These are phyloP conservation scores for Cynara cardunculus DNA, from an alignment of 129 eudicot genomes.

Conservation along the genomic window DNA sequence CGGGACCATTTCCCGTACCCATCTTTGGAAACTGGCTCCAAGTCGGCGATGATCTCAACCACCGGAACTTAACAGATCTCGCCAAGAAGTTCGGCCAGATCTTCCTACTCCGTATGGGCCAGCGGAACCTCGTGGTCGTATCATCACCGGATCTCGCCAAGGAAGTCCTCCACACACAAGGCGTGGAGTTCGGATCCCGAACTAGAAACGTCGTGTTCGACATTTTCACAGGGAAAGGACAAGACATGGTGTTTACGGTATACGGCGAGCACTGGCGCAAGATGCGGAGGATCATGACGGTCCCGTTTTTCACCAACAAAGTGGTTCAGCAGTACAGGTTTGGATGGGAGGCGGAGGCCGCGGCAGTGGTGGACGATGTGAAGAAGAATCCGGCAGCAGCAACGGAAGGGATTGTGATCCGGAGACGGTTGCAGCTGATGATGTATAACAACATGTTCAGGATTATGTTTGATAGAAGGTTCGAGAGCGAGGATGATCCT, in stretches of 20 bases:
- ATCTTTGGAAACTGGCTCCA: constrained; percentile 89
- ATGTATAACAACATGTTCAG: constrained; percentile 85
- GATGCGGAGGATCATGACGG: constrained; percentile 89
- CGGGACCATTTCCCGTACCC: constrained; percentile 81
- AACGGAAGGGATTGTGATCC: constrained; percentile 57
- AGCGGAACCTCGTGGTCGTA: constrained; percentile 46
- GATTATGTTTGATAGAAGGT: constrained; percentile 79
- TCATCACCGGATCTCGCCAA: constrained; percentile 38
- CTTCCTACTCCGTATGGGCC: constrained; percentile 69
- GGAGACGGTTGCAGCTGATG: constrained; percentile 70
- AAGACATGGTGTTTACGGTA: constrained; percentile 77
- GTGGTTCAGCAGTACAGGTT: constrained; percentile 74
- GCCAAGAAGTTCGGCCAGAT: constrained; percentile 62
- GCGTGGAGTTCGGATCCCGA: constrained; percentile 87
- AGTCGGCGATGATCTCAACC: constrained; percentile 78
- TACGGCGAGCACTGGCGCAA: constrained; percentile 97
- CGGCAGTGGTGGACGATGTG: constrained; percentile 71
- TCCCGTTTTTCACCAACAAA: constrained; percentile 78
- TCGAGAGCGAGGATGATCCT: constrained; percentile 79
- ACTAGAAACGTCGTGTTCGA: constrained; percentile 87
- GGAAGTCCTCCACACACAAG: constrained; percentile 45
- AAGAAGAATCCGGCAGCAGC: constrained; percentile 61
- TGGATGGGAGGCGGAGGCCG: constrained; percentile 89
- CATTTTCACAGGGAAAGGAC: constrained; percentile 90
- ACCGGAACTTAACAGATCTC: constrained; percentile 48